A percentile compares a stretch with the other conserved stretches of the same genome.
Evolutionary conservation across 139 green algal species (phyloP).

Genomic region (Trebouxia sp.): DNA sequence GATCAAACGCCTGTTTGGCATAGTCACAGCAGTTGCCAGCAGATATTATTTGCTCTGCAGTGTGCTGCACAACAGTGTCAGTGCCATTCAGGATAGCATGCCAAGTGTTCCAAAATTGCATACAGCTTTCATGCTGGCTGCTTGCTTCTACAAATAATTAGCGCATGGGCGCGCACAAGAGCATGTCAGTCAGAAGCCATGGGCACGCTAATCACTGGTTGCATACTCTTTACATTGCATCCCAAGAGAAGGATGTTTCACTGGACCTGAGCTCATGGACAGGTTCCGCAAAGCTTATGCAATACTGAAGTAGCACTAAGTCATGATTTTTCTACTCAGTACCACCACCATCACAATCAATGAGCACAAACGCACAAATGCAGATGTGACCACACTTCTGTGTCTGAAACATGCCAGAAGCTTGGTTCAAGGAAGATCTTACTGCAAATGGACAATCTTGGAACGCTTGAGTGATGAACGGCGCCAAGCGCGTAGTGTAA

Average conservation of each 20-base stretch:
- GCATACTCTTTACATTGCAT: too few species aligned
- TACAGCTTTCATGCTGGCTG: neutral
- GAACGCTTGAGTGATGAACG: slow-evolving; percentile 61
- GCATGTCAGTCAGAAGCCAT: too few species aligned
- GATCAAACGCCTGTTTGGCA: neutral
- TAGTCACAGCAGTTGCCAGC: neutral
- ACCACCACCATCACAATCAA: too few species aligned
- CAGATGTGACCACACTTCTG: neutral
- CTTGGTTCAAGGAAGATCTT: neutral
- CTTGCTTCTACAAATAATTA: neutral
- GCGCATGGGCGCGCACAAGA: neutral
- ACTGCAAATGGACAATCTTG: slow-evolving; percentile 54
- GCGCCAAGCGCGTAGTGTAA: slow-evolving; percentile 77
- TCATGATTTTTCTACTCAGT: too few species aligned
- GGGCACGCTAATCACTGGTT: too few species aligned
- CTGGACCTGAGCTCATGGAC: neutral
- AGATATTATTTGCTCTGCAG: neutral
- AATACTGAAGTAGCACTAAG: too few species aligned
- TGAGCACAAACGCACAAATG: neutral
- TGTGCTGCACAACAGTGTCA: neutral
- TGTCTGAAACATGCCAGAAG: neutral
- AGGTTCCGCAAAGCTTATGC: neutral
- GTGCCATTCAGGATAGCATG: neutral
- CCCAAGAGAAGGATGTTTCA: too few species aligned
- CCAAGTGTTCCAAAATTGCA: neutral